phyloP scores from a whole-genome alignment of 108 stramenopile species.

The Cyclotella choctawhatcheeana region DNA sequence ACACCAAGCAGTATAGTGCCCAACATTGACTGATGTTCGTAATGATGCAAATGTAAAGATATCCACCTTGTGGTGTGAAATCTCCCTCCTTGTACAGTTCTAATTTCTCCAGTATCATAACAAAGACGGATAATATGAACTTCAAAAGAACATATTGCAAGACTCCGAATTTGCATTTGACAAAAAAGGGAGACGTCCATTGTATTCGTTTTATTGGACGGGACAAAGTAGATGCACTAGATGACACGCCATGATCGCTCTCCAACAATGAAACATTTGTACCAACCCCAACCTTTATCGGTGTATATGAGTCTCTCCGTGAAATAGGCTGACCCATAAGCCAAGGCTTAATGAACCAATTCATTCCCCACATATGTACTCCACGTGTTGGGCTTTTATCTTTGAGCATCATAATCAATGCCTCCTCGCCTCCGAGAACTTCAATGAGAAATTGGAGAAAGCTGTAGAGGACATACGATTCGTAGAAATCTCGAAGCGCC shows the following conservation, averaged over 20 bases:
- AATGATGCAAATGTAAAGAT: conserved; percentile 88
- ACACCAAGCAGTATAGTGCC: conserved; percentile 95
- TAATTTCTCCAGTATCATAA: conserved; percentile 67
- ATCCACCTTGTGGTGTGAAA: conserved; percentile 77
- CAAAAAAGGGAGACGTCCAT: conserved; percentile 88
- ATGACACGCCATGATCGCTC: conserved; percentile 17
- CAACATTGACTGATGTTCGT: conserved; percentile 94
- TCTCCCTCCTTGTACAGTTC: conserved; percentile 91
- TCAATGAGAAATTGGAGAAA: conserved; percentile 94
- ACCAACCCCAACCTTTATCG: conserved; percentile 3
- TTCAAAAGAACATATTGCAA: conserved; percentile 96
- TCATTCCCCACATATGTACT: conserved; percentile 85
- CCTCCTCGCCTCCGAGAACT: conserved; percentile 91
- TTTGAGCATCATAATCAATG: conserved; percentile 83
- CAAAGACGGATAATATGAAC: conserved; percentile 57
- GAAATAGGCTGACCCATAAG: conserved; percentile 90
- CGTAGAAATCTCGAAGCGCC: conserved; percentile 74
- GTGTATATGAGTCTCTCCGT: conserved; percentile 36
- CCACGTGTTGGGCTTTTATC: conserved; percentile 90
- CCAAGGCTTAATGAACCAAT: conserved; percentile 90
- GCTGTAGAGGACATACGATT: conserved; percentile 92
- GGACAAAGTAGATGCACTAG: conserved; percentile 17
- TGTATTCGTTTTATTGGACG: conserved; percentile 71
- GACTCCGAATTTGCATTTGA: conserved; percentile 88
- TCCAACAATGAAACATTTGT: background rate